These are phyloP conservation scores for Trichoderma gracile DNA, from an alignment of 2,329 filamentous ascomycete genomes.

Conservation along the genomic window DNA sequence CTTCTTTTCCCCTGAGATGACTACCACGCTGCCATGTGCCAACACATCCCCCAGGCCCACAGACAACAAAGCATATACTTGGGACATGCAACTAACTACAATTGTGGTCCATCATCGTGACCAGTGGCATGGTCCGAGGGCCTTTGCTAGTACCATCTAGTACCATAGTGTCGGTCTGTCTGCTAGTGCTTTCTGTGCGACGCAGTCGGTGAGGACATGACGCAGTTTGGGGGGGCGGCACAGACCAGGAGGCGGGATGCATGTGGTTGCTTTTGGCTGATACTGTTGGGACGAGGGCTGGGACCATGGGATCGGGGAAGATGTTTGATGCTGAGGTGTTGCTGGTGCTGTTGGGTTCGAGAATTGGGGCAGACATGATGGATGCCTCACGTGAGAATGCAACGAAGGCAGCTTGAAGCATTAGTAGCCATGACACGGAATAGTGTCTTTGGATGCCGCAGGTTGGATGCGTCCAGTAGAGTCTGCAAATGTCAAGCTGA, in stretches of 20 bases:
- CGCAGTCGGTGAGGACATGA: conserved; percentile 21
- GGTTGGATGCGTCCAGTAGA: neutral
- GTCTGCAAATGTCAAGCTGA: neutral
- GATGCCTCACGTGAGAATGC: neutral
- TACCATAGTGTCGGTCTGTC: conserved; percentile 1
- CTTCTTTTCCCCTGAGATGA: conserved; percentile 2
- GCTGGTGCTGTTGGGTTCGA: neutral
- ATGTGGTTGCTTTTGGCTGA: neutral
- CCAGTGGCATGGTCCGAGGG: neutral
- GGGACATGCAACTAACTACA: no score
- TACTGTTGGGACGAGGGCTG: neutral
- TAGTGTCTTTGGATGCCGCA: neutral
- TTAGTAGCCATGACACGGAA: no score
- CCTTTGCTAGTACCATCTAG: no score
- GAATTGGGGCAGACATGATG: neutral
- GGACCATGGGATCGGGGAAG: neutral
- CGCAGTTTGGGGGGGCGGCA: conserved; percentile 3
- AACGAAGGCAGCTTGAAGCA: neutral
- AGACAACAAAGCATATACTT: no score
- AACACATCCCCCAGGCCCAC: neutral
- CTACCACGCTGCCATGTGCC: conserved; percentile 21
- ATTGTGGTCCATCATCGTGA: no score
- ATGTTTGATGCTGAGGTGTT: neutral
- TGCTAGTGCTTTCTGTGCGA: neutral
- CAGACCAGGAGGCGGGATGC: conserved; percentile 7